Percentiles rank a stretch among this genome's conserved stretches.
phyloP scores from a whole-genome alignment of 768 basidiomycete species.

The Boletus huronensis region DNA sequence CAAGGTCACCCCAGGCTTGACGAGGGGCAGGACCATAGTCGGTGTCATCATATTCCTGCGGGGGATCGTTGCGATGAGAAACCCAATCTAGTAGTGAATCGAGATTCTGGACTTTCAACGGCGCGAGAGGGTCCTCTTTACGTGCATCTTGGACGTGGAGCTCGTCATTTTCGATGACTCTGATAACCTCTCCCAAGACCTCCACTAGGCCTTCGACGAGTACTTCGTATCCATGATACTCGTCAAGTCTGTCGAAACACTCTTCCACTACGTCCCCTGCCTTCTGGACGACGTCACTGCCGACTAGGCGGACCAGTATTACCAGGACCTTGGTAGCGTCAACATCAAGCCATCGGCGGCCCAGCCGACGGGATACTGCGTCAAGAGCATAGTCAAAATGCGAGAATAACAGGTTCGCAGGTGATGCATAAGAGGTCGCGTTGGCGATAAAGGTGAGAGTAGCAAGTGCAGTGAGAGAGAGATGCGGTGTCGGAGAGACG shows the following conservation, averaged over 20 bases:
- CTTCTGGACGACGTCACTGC: conserved; percentile 79
- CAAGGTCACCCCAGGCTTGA: conserved; percentile 49
- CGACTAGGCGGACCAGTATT: conserved; percentile 82
- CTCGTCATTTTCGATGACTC: conserved; percentile 63
- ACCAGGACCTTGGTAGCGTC: conserved; percentile 87
- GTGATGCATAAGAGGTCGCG: conserved; percentile 84
- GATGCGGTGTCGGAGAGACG: conserved; percentile 63
- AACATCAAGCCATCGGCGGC: conserved; percentile 76
- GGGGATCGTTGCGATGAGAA: conserved; percentile 38
- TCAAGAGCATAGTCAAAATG: conserved; percentile 98
- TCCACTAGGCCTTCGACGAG: conserved; percentile 86
- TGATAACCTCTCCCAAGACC: conserved; percentile 81
- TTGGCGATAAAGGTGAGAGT: conserved; percentile 67
- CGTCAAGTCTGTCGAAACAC: conserved; percentile 94
- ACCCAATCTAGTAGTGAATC: conserved; percentile 67
- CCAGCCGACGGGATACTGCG: conserved; percentile 79
- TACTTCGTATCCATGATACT: conserved; percentile 88
- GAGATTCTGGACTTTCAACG: conserved; percentile 36
- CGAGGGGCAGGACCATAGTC: conserved; percentile 61
- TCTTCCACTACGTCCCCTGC: conserved; percentile 96
- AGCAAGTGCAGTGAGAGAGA: conserved; percentile 74
- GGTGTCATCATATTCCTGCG: conserved; percentile 38
- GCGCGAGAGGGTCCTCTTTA: conserved; percentile 15
- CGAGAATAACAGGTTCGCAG: conserved; percentile 82
- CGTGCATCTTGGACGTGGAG: conserved; percentile 24